Conservation (phyloP, 805 yeast species). For the Saccharomyces mikatae region DNA sequence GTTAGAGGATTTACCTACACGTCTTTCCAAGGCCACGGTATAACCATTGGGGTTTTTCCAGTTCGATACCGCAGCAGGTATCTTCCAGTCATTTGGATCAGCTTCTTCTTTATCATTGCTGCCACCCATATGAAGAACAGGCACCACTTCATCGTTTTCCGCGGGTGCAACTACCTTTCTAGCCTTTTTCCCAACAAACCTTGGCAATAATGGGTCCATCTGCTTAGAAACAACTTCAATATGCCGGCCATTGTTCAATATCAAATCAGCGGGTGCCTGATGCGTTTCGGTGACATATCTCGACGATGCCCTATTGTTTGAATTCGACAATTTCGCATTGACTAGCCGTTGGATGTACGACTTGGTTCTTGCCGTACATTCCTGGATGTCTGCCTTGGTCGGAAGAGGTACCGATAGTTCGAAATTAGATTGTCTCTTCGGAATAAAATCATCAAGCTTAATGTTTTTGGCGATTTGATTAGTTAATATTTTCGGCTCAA, state of each 20-base stretch:
- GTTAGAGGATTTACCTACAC: constrained; percentile 39
- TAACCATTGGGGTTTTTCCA: constrained; percentile 95
- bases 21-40: constrained; percentile 69
- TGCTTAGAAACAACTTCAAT: constrained; percentile 1
- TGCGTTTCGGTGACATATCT: not conserved
- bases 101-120: constrained; percentile 34
- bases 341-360: constrained; percentile 6
- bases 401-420: constrained; percentile 38
- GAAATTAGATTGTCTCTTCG: constrained; percentile 43
- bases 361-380: constrained; percentile 48
- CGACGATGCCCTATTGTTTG: not conserved
- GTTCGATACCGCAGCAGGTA: constrained; percentile 86
- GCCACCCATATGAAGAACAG: constrained; percentile 51
- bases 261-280: not conserved
- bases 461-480: constrained; percentile 16
- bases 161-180: constrained; percentile 64
- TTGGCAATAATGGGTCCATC: constrained; percentile 82
- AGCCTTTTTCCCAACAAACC: constrained; percentile 45
- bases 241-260: not conserved
- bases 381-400: constrained; percentile 37
- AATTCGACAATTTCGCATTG: not conserved
- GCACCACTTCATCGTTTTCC: constrained; percentile 45
- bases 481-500: not conserved
- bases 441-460: constrained; percentile 50
- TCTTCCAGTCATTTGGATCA: constrained; percentile 52